phyloP scores from a whole-genome alignment of 2,329 filamentous ascomycete genomes.

The Cladosporium sp. region DNA sequence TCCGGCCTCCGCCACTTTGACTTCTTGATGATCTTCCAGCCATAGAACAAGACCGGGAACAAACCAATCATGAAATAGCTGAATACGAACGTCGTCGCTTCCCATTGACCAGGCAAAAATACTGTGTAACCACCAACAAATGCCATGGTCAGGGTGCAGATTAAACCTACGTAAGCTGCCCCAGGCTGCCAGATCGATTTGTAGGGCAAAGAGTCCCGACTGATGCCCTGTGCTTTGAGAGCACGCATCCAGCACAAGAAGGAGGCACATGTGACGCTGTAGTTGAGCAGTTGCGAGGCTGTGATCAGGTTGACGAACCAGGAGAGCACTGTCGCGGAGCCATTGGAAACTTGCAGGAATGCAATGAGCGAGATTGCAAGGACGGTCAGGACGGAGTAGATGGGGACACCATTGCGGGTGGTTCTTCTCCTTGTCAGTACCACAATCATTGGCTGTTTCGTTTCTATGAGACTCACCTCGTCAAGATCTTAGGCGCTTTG shows the following conservation, averaged over 20 bases:
- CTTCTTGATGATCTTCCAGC: conserved; percentile 67
- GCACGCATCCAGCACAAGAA: conserved; percentile 70
- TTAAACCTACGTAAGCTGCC: conserved; percentile 62
- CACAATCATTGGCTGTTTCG: not conserved
- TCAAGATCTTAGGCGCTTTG: conserved; percentile 38
- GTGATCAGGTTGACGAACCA: conserved; percentile 71
- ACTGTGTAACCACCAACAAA: conserved; percentile 73
- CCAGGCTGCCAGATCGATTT: conserved; percentile 65
- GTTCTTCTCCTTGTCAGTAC: conserved; percentile 46
- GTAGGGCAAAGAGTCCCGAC: conserved; percentile 63
- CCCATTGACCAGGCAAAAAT: conserved; percentile 66
- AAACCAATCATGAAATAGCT: conserved; percentile 68
- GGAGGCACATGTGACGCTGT: conserved; percentile 62
- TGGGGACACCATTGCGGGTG: conserved; percentile 64
- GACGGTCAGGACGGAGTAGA: conserved; percentile 66
- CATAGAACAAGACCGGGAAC: conserved; percentile 64
- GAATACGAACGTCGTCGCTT: conserved; percentile 66
- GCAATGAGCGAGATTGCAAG: conserved; percentile 64
- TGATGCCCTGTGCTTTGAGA: conserved; percentile 63
- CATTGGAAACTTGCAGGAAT: conserved; percentile 67
- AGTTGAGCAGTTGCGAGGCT: conserved; percentile 70
- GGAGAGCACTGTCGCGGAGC: conserved; percentile 61
- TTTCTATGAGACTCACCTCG: not conserved
- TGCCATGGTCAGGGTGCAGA: conserved; percentile 57
- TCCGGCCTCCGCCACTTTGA: conserved; percentile 55